Evolutionary conservation across 768 basidiomycete genomes (phyloP).

Genomic region (Mrakia frigida): DNA sequence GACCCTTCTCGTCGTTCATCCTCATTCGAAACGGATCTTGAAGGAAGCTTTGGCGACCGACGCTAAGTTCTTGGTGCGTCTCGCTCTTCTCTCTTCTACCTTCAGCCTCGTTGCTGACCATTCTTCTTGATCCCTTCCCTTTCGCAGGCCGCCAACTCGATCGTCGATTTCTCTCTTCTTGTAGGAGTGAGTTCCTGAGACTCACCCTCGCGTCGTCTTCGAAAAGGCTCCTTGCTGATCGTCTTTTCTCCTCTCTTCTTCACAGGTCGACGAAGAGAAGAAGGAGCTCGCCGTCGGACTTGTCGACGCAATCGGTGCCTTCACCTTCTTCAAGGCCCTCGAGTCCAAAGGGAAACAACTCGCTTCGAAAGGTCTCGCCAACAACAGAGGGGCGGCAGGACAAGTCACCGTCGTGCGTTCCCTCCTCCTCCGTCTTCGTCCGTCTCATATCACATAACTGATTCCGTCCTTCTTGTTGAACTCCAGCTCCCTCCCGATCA

Average conservation of each 20-base stretch:
- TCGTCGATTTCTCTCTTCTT: slow-evolving; percentile 80
- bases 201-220: neutral
- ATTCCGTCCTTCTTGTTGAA: neutral
- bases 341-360: slow-evolving; percentile 81
- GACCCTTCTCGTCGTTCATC: slow-evolving; percentile 60
- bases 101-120: neutral
- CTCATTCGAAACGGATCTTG: slow-evolving; percentile 67
- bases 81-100: neutral
- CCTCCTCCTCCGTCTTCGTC: neutral
- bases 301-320: slow-evolving; percentile 79
- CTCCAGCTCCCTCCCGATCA: slow-evolving; percentile 21
- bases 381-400: neutral
- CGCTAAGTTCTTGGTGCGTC: slow-evolving; percentile 57
- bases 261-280: slow-evolving; percentile 51
- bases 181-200: slow-evolving; percentile 1
- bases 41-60: slow-evolving; percentile 64
- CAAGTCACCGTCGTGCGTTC: slow-evolving; percentile 25
- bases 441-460: neutral
- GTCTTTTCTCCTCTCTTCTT: neutral
- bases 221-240: neutral
- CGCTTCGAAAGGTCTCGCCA: slow-evolving; percentile 41
- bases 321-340: slow-evolving; percentile 76
- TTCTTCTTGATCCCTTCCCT: neutral
- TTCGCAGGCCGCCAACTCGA: slow-evolving; percentile 56
- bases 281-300: slow-evolving; percentile 71